These are phyloP conservation scores for Petunia axillaris DNA, from an alignment of 257 asterid genomes.

Conservation along the genomic window DNA sequence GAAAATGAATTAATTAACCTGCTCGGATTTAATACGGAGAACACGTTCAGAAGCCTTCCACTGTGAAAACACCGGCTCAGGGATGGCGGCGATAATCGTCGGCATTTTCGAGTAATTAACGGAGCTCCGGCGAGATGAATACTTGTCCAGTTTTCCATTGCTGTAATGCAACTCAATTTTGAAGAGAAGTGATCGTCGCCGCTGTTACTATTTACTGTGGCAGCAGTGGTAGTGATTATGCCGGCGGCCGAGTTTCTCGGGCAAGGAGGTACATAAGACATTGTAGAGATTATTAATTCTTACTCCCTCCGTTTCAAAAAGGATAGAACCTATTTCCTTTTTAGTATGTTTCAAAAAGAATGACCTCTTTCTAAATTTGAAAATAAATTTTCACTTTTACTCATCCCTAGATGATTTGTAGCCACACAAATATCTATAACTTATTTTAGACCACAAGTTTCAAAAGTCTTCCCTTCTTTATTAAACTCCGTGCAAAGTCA, in stretches of 20 bases:
- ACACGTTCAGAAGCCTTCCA: constrained; percentile 92
- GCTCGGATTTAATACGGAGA: constrained; percentile 64
- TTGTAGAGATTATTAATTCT: constrained; percentile 29
- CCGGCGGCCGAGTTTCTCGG: constrained; percentile 54
- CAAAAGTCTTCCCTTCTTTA: no score
- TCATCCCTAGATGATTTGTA: no score
- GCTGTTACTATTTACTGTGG: constrained; percentile 36
- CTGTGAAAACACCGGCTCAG: constrained; percentile 56
- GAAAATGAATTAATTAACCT: constrained; percentile 45
- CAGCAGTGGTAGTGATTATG: no score
- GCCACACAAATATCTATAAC: no score
- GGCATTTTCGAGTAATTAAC: constrained; percentile 43
- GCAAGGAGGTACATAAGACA: constrained; percentile 96
- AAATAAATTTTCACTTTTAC: no score
- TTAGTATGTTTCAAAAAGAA: no score
- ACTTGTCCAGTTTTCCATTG: constrained; percentile 28
- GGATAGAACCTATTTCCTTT: no score
- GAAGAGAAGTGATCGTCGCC: constrained; percentile 44
- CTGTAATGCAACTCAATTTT: constrained; percentile 41
- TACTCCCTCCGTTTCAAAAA: no score
- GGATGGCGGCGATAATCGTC: constrained; percentile 29
- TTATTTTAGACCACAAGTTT: no score
- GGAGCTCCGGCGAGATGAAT: constrained; percentile 53
- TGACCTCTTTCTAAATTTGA: no score
- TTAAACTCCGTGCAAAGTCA: no score